phyloP scores from a whole-genome alignment of 1,284 basidiomycete genomes.

The Wallemia mellicola region DNA sequence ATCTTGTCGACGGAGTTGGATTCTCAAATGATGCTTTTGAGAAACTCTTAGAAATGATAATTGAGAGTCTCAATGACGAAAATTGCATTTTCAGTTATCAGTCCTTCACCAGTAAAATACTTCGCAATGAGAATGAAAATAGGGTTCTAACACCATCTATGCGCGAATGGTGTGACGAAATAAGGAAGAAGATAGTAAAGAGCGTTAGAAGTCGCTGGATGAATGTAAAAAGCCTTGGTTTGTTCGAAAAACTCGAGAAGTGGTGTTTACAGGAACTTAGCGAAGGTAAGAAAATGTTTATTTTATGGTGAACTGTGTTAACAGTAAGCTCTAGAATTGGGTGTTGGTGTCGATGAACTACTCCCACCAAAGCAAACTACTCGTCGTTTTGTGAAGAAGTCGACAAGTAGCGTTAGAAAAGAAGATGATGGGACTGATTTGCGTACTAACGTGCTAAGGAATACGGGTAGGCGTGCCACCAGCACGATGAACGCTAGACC shows the following conservation, averaged over 20 bases:
- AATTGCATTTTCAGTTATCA: neutral
- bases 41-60: constrained; percentile 8
- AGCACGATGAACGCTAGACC: too few relatives aligned
- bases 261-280: neutral
- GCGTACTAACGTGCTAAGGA: neutral
- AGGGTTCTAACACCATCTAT: neutral
- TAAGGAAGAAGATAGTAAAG: neutral
- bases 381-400: neutral
- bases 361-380: neutral
- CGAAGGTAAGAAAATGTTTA: neutral
- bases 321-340: neutral
- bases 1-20: constrained; percentile 11
- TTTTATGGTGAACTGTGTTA: too few relatives aligned
- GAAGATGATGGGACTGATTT: too few relatives aligned
- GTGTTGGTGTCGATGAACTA: neutral
- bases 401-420: neutral
- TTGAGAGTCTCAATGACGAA: constrained; percentile 6
- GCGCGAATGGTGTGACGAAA: neutral
- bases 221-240: neutral
- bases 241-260: neutral
- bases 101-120: neutral
- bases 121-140: neutral
- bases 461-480: neutral
- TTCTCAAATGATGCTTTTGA: constrained; percentile 13
- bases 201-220: neutral